A percentile compares a stretch with the other conserved stretches of the same genome.
Evolutionary conservation across 106 monocot genomes (phyloP).

Genomic region (Allium sativum): DNA sequence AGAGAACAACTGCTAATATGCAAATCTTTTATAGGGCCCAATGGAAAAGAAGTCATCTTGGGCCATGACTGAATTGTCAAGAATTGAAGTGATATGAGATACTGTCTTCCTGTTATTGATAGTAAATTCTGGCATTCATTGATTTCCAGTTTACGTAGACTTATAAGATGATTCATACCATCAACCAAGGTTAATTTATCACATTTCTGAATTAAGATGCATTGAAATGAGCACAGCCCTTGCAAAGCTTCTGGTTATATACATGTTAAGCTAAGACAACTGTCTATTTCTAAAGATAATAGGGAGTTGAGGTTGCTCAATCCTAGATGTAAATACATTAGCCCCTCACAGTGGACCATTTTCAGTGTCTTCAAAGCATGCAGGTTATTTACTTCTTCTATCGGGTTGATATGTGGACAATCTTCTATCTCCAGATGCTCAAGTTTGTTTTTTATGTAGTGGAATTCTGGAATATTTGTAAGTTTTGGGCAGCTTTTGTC

Average conservation of each 20-base stretch:
- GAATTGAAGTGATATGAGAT: not conserved
- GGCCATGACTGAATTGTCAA: not conserved
- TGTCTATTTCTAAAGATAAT: not conserved
- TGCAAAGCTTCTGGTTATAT: not conserved
- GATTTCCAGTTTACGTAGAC: not conserved
- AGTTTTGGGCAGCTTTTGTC: not conserved
- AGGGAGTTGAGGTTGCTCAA: not conserved
- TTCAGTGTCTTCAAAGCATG: not conserved
- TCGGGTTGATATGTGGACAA: not conserved
- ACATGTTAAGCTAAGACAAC: not conserved
- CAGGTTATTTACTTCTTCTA: not conserved
- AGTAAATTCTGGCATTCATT: not conserved
- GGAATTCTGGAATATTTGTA: not conserved
- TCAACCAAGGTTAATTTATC: not conserved
- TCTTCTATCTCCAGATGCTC: not conserved
- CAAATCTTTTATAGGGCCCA: not conserved
- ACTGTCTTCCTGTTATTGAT: not conserved
- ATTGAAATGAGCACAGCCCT: not conserved
- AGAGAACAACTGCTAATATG: not conserved
- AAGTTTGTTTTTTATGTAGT: not conserved
- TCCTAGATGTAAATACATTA: not conserved
- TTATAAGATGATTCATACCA: not conserved
- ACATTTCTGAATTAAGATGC: not conserved
- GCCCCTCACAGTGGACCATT: not conserved
- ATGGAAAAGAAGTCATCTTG: not conserved